Conservation (phyloP, 495 filamentous ascomycete species). For the Chaetomium tenue region DNA sequence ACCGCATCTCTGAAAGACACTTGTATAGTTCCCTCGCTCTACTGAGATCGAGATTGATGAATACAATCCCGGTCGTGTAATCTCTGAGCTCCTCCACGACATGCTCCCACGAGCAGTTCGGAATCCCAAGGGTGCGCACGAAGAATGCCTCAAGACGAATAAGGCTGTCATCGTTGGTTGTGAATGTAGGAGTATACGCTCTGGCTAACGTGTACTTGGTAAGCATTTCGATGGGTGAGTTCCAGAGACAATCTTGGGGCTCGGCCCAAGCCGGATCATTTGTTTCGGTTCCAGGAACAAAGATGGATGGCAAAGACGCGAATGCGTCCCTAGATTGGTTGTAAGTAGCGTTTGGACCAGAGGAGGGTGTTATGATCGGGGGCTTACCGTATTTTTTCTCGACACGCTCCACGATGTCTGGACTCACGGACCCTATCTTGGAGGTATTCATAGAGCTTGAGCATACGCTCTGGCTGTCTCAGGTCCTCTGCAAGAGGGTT, state of each 20-base stretch:
- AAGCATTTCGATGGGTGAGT: not conserved
- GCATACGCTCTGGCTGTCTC: not conserved
- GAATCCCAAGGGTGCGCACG: constrained; percentile 4
- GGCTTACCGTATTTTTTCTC: not conserved
- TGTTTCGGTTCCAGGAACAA: not conserved
- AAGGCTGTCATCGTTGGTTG: not conserved
- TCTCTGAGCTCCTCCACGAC: not conserved
- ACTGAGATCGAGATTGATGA: not conserved
- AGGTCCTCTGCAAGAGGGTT: not conserved
- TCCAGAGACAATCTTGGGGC: not conserved
- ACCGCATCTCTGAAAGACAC: constrained; percentile 3
- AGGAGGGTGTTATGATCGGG: not conserved
- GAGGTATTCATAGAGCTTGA: not conserved
- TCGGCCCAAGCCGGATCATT: not conserved
- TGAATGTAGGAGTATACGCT: not conserved
- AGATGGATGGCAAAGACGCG: not conserved
- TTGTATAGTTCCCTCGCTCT: constrained; percentile 1
- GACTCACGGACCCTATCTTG: not conserved
- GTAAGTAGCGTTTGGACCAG: not conserved
- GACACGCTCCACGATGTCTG: not conserved
- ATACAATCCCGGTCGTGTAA: not conserved
- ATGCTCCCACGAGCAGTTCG: constrained; percentile 1
- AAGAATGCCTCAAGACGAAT: not conserved
- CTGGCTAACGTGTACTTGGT: not conserved
- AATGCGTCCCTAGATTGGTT: not conserved